Conservation (phyloP, 345 rosid genomes). For the Lepidium didymum region DNA sequence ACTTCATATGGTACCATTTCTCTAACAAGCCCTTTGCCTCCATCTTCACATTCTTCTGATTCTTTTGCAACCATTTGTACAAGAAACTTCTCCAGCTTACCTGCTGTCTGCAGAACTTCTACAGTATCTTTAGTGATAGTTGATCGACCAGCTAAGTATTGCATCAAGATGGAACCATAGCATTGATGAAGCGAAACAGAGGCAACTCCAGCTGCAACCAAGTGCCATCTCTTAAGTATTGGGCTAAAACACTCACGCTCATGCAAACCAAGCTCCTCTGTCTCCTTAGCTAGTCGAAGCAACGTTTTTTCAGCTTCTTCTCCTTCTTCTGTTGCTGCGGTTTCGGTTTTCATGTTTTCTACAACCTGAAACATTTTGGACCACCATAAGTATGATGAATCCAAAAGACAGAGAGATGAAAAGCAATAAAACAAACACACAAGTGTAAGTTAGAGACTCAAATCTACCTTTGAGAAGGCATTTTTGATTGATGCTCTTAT, state of each 20-base stretch:
- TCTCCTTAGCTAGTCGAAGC: slow-evolving; percentile 53
- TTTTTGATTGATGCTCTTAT: slow-evolving; percentile 59
- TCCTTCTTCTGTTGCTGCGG: slow-evolving; percentile 33
- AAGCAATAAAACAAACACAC: background rate
- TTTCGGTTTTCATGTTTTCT: slow-evolving; percentile 34
- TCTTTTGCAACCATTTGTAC: slow-evolving; percentile 86
- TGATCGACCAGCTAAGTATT: slow-evolving; percentile 44
- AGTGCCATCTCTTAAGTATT: slow-evolving; percentile 58
- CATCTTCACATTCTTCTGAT: slow-evolving; percentile 77
- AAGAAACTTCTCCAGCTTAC: slow-evolving; percentile 65
- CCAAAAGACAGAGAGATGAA: background rate
- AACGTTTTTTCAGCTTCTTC: slow-evolving; percentile 52
- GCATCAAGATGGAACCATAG: slow-evolving; percentile 63
- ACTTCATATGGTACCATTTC: slow-evolving; percentile 86
- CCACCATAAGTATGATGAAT: background rate
- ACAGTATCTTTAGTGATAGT: slow-evolving; percentile 43
- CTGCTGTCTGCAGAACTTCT: slow-evolving; percentile 60
- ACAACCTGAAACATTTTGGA: slow-evolving; percentile 31
- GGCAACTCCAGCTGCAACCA: slow-evolving; percentile 57
- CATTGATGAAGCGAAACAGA: slow-evolving; percentile 61
- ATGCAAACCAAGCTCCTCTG: slow-evolving; percentile 59
- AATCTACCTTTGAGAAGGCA: slow-evolving; percentile 56
- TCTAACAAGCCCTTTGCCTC: slow-evolving; percentile 67
- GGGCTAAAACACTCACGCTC: slow-evolving; percentile 78
- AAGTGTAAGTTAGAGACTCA: background rate